Evolutionary conservation across 176 grass and related monocot species (phyloP).

Genomic region (Triticum urartu): DNA sequence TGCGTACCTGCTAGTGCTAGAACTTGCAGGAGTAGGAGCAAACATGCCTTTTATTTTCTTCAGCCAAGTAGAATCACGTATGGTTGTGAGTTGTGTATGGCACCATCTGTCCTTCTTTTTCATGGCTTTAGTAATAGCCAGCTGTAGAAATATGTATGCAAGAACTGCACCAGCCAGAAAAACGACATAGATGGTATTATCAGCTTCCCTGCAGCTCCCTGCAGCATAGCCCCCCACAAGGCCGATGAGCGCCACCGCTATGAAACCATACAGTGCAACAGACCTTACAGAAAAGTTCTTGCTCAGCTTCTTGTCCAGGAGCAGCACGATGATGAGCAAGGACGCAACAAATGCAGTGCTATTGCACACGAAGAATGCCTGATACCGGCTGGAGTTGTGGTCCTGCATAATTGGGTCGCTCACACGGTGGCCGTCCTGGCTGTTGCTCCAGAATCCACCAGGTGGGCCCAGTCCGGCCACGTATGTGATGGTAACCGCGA

Average conservation of each 20-base stretch:
- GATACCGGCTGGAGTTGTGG: not conserved
- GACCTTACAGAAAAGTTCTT: not conserved
- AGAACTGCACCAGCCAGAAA: not conserved
- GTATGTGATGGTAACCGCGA: conserved; percentile 29
- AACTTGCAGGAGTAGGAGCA: no score
- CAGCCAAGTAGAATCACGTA: no score
- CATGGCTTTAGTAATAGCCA: not conserved
- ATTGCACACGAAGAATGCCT: conserved; percentile 27
- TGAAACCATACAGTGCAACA: not conserved
- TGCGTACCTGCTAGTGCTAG: no score
- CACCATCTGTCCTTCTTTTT: no score
- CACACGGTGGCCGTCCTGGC: not conserved
- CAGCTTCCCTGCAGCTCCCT: not conserved
- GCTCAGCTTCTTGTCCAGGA: conserved; percentile 11
- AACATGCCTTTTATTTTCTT: no score
- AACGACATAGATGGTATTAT: not conserved
- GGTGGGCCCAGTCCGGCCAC: conserved; percentile 29
- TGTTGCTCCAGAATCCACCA: conserved; percentile 14
- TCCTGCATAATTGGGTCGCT: not conserved
- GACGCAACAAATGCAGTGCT: conserved; percentile 23
- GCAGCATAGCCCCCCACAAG: conserved; percentile 21
- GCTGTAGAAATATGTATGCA: not conserved
- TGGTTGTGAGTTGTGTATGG: no score
- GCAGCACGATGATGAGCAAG: conserved; percentile 9
- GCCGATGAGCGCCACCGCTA: not conserved